These are phyloP conservation scores for Halophytophthora batemanensis DNA, from an alignment of 352 stramenopile genomes.

Conservation along the genomic window DNA sequence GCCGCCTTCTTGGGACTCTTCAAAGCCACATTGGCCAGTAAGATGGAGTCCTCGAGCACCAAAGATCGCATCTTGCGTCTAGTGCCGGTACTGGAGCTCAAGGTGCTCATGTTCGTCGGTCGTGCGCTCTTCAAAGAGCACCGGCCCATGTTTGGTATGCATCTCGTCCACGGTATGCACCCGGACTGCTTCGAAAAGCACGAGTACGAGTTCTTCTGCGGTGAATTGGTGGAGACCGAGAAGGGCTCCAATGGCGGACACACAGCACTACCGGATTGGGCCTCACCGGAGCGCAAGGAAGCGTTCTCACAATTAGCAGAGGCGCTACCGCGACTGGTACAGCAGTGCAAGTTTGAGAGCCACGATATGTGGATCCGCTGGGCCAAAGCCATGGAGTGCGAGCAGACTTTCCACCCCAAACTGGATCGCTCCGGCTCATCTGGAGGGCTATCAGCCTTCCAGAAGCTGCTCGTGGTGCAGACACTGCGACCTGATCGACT, in stretches of 20 bases:
- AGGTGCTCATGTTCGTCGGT: slow-evolving; percentile 91
- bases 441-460: slow-evolving; percentile 80
- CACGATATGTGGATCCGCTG: slow-evolving; percentile 88
- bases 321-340: slow-evolving; percentile 62
- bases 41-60: slow-evolving; percentile 73
- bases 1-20: slow-evolving; percentile 89
- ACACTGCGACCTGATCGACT: slow-evolving; percentile 89
- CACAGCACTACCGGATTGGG: slow-evolving; percentile 62
- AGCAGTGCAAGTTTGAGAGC: slow-evolving; percentile 82
- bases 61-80: slow-evolving; percentile 82
- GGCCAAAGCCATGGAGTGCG: slow-evolving; percentile 86
- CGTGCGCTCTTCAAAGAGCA: slow-evolving; percentile 93
- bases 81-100: slow-evolving; percentile 85
- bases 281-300: slow-evolving; percentile 82
- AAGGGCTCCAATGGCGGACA: slow-evolving; percentile 13
- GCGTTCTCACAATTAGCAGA: slow-evolving; percentile 75
- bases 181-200: slow-evolving; percentile 89
- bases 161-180: slow-evolving; percentile 93
- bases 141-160: slow-evolving; percentile 91
- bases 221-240: slow-evolving; percentile 57
- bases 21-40: slow-evolving; percentile 69
- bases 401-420: slow-evolving; percentile 89
- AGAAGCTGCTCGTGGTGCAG: slow-evolving; percentile 92
- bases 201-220: slow-evolving; percentile 93
- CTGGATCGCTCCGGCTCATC: slow-evolving; percentile 56